These are phyloP conservation scores for Entomortierella parvispora DNA, from an alignment of 192 early-diverging fungal genomes.

Conservation along the genomic window DNA sequence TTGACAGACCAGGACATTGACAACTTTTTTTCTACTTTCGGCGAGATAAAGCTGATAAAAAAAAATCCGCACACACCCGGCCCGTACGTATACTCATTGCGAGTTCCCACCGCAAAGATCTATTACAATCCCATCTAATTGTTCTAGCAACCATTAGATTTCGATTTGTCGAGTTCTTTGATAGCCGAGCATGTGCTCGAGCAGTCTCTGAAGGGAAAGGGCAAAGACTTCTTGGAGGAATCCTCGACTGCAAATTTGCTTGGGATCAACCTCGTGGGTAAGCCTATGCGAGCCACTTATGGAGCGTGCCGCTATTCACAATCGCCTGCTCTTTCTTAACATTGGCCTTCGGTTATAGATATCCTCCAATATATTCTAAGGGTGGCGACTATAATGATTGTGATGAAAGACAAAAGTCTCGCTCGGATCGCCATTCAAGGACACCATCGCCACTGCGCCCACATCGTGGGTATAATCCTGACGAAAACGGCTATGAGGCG, in stretches of 20 bases:
- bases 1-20: conserved; percentile 50
- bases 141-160: neutral
- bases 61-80: conserved; percentile 8
- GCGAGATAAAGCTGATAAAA: conserved; percentile 60
- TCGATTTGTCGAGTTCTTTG: conserved; percentile 54
- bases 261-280: conserved; percentile 57
- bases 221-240: conserved; percentile 42
- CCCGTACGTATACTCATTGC: conserved; percentile 7
- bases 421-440: no score
- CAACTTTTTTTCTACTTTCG: conserved; percentile 53
- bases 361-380: no score
- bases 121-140: neutral
- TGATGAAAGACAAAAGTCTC: no score
- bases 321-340: neutral
- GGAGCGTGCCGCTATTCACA: neutral
- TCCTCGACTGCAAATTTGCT: conserved; percentile 50
- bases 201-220: conserved; percentile 47
- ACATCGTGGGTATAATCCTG: no score
- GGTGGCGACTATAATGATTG: no score
- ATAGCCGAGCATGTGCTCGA: conserved; percentile 52
- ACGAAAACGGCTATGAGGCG: neutral
- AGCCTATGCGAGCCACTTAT: neutral
- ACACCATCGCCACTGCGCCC: no score
- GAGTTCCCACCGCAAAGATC: neutral
- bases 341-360: neutral